phyloP scores from a whole-genome alignment of 208 protist genomes.

The Trypanosoma melophagium region DNA sequence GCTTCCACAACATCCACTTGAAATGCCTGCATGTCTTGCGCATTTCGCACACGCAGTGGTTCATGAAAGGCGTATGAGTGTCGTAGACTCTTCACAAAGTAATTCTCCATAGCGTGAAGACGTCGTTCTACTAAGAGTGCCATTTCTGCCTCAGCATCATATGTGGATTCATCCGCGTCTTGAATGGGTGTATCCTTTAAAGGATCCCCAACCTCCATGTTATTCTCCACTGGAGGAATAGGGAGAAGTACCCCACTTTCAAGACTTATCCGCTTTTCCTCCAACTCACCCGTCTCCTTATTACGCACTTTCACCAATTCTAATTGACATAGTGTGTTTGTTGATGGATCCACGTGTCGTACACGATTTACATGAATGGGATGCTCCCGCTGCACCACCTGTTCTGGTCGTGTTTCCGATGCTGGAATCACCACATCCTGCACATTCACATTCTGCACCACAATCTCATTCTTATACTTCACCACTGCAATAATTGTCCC shows the following conservation, averaged over 20 bases:
- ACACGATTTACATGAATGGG: conserved; percentile 76
- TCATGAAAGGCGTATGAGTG: conserved; percentile 66
- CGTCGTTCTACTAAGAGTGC: conserved; percentile 67
- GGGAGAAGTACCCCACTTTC: conserved; percentile 78
- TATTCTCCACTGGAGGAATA: conserved; percentile 55
- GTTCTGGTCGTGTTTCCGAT: conserved; percentile 77
- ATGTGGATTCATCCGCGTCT: conserved; percentile 80
- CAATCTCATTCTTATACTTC: conserved; percentile 89
- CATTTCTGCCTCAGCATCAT: conserved; percentile 66
- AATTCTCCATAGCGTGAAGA: conserved; percentile 81
- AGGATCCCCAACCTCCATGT: conserved; percentile 70
- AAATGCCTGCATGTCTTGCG: conserved; percentile 62
- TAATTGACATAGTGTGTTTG: conserved; percentile 66
- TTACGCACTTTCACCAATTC: conserved; percentile 82
- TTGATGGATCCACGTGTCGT: conserved; percentile 81
- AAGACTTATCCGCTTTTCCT: conserved; percentile 77
- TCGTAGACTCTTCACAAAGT: conserved; percentile 68
- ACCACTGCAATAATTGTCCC: conserved; percentile 84
- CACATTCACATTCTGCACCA: conserved; percentile 90
- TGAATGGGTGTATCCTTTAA: conserved; percentile 82
- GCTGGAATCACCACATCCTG: conserved; percentile 87
- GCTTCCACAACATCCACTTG: conserved; percentile 56
- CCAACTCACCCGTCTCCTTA: conserved; percentile 64
- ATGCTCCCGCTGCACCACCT: conserved; percentile 85
- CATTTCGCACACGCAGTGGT: conserved; percentile 50